These are phyloP conservation scores for Syncephalis plumigaleata DNA, from an alignment of 371 early-diverging fungal genomes.

Conservation along the genomic window DNA sequence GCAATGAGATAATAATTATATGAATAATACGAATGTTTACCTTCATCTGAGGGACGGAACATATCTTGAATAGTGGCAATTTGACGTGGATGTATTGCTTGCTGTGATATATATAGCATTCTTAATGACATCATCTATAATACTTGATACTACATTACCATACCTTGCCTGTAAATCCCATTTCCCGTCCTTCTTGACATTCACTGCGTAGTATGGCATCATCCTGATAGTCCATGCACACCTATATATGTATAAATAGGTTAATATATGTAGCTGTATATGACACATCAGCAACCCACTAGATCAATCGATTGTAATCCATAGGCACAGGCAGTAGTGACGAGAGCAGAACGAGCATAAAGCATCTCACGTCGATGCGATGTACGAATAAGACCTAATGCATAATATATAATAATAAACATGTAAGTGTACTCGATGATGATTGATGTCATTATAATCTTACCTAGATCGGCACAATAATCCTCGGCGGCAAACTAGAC, in stretches of 20 bases:
- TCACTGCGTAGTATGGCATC: slow-evolving; percentile 48
- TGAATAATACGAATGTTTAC: slow-evolving; percentile 14
- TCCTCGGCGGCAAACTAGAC: slow-evolving; percentile 85
- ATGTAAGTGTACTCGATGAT: not conserved
- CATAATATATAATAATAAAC: not conserved
- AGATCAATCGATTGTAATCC: slow-evolving; percentile 81
- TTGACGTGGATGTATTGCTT: slow-evolving; percentile 85
- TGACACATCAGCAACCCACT: slow-evolving; percentile 16
- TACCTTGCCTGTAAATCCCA: slow-evolving; percentile 84
- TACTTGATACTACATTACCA: not conserved
- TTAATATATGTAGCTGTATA: not conserved
- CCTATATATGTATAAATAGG: slow-evolving; percentile 18
- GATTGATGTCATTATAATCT: not conserved
- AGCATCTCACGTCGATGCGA: slow-evolving; percentile 50
- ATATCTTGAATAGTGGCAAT: slow-evolving; percentile 57
- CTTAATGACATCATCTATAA: not conserved
- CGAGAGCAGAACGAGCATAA: slow-evolving; percentile 59
- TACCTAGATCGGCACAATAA: slow-evolving; percentile 69
- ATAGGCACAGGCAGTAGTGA: slow-evolving; percentile 65
- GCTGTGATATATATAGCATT: slow-evolving; percentile 14
- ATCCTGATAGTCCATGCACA: slow-evolving; percentile 69
- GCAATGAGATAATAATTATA: not conserved
- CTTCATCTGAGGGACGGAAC: slow-evolving; percentile 55
- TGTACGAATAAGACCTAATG: slow-evolving; percentile 53
- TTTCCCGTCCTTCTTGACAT: slow-evolving; percentile 64